Percentiles rank a stretch among this genome's conserved stretches.
These are phyloP conservation scores for Gautieria morchelliformis DNA, from an alignment of 768 basidiomycete genomes.

Conservation along the genomic window DNA sequence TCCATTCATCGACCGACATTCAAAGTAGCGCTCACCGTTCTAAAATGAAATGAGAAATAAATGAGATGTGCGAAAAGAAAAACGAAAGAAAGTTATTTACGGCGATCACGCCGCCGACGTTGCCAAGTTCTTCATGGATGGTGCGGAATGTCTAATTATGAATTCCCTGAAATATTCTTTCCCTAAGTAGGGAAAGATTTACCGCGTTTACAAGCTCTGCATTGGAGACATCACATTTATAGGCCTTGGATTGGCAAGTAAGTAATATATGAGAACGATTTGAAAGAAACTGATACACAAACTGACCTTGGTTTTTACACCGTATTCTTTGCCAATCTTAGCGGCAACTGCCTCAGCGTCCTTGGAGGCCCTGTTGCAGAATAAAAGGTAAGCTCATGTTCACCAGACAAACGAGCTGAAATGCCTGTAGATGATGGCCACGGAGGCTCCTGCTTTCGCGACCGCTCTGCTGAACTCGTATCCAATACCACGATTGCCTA, in stretches of 20 bases:
- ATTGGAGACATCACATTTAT: slow-evolving; percentile 51
- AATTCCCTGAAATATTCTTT: not conserved
- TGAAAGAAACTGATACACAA: not conserved
- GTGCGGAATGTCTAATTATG: slow-evolving; percentile 29
- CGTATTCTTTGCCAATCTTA: slow-evolving; percentile 37
- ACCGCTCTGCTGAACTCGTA: slow-evolving; percentile 42
- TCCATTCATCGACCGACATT: not conserved
- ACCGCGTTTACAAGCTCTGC: slow-evolving; percentile 27
- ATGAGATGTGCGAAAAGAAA: not conserved
- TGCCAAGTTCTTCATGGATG: slow-evolving; percentile 40
- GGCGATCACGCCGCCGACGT: slow-evolving; percentile 46
- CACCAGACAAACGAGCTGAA: not conserved
- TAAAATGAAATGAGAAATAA: slow-evolving; percentile 13
- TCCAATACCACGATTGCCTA: slow-evolving; percentile 39
- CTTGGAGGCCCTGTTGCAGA: slow-evolving; percentile 29
- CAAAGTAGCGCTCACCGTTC: slow-evolving; percentile 28
- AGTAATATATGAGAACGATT: too few relatives aligned
- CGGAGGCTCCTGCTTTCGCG: slow-evolving; percentile 44
- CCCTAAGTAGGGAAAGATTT: not conserved
- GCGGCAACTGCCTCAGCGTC: slow-evolving; percentile 40
- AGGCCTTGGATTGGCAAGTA: slow-evolving; percentile 32
- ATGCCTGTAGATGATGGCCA: slow-evolving; percentile 54
- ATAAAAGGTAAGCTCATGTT: not conserved
- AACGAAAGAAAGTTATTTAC: slow-evolving; percentile 20
- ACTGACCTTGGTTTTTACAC: slow-evolving; percentile 33